Base-by-base conservation (phyloP, 176 grass and related monocot genomes). In the Puya raimondii region DNA sequence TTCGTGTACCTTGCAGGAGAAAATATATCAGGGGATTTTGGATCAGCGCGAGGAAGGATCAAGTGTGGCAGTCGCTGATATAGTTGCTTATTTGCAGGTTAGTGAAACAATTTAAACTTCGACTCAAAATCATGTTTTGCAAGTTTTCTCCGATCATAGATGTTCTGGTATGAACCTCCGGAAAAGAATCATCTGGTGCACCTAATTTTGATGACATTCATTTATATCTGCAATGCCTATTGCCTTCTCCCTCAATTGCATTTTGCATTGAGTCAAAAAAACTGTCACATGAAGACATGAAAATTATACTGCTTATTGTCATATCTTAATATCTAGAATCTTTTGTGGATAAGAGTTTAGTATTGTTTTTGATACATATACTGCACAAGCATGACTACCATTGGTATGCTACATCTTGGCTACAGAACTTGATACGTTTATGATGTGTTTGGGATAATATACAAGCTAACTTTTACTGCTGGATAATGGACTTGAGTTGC, bases 41-140 rank as follows among this genome's bases (percentile, higher is more conserved):
- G 80, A 72, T 74, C 82, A 80, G 78, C 23, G 53, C 64, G 72
- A 84, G 57, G 64, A 67, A 82, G 72, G 17, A 61, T 77, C 66
- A 66, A 84, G 74, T 47, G 68, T 80, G 59, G 68, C 72, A 57
- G 65, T 77, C 72, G 33, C 63, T 48, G 82, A 72, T 81, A 42
- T 79, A 48, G 66, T 88, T 78, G 42, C 71, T 65, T 81, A 69
- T 56, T 67, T 88, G 74, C 70, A 85, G 86, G 82, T 88, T 66
- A 54, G 81, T 56, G 21, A 82, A 70, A 11, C 53, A 27, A 53
- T 71, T 27, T 17, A n/a, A 59, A 14, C 18, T 72, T 59, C 9
- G 53, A 53, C 67, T 79, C n/a, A 2, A 2, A 61, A 52, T 76
- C 66, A 12, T 69, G 10, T 33, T 23, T 63, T 49, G 9, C 15